Conservation (phyloP, 768 basidiomycete species). For the Strobilomyces echinocephalus region DNA sequence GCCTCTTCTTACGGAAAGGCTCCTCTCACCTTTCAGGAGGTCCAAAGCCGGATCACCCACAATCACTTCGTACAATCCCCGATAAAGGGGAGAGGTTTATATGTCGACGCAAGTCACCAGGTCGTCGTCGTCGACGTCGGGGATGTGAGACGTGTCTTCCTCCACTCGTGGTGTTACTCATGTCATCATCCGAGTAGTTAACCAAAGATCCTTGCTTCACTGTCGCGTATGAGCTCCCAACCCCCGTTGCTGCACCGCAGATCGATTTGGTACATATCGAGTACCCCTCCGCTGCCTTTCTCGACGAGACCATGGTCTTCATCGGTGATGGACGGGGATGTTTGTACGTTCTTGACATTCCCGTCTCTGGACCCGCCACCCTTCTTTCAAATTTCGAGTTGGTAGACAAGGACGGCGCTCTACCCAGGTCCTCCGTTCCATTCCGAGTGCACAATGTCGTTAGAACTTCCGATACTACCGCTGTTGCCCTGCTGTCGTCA, state of each 20-base stretch:
- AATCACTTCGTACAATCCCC: constrained; percentile 65
- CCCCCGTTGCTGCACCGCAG: constrained; percentile 41
- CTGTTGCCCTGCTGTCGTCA: constrained; percentile 55
- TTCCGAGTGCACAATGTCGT: constrained; percentile 39
- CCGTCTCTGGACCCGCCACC: constrained; percentile 35
- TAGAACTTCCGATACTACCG: constrained; percentile 33
- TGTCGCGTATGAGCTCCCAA: constrained; percentile 57
- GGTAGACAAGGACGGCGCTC: constrained; percentile 13
- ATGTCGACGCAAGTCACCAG: constrained; percentile 60
- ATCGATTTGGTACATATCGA: constrained; percentile 48
- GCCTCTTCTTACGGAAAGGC: constrained; percentile 53
- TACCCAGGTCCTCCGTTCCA: constrained; percentile 30
- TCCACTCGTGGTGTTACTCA: constrained; percentile 1
- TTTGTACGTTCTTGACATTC: constrained; percentile 55
- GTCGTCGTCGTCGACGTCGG: constrained; percentile 57
- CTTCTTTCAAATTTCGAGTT: constrained; percentile 54
- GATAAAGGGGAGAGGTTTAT: constrained; percentile 48
- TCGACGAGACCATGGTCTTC: constrained; percentile 45
- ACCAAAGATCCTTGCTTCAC: constrained; percentile 47
- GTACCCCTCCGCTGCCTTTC: constrained; percentile 68
- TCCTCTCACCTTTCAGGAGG: constrained; percentile 72
- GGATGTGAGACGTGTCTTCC: constrained; percentile 42
- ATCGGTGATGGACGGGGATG: constrained; percentile 69
- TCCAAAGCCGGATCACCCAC: constrained; percentile 78
- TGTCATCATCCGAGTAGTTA: constrained; percentile 41